These are phyloP conservation scores for Eleusine indica DNA, from an alignment of 176 grass and related monocot species.

Conservation along the genomic window DNA sequence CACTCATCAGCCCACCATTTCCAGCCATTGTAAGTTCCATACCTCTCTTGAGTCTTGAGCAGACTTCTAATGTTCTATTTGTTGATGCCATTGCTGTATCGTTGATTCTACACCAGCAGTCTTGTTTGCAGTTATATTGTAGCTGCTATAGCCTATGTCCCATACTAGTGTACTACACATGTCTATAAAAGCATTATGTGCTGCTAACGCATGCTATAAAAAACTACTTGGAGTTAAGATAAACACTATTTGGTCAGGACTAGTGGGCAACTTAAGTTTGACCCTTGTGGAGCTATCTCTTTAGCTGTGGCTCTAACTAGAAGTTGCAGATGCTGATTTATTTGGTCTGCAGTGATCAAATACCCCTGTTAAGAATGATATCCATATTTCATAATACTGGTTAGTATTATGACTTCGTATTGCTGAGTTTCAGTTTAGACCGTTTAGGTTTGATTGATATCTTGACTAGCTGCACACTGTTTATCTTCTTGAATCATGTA, in stretches of 20 bases:
- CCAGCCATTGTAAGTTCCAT: conserved; percentile 64
- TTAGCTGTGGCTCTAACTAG: neutral
- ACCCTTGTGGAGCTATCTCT: neutral
- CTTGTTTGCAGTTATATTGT: neutral
- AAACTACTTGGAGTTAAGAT: neutral
- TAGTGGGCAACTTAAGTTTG: neutral
- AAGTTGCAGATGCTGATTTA: neutral
- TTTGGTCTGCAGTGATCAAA: neutral
- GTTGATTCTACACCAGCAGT: neutral
- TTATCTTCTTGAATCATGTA: conserved; percentile 26
- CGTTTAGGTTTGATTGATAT: conserved; percentile 28
- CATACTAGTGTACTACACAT: neutral
- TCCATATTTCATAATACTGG: neutral
- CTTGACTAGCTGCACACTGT: neutral
- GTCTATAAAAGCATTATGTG: neutral
- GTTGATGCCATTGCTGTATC: neutral
- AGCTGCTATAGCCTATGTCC: neutral
- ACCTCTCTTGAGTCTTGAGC: neutral
- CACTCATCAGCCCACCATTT: conserved; percentile 53
- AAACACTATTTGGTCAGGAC: neutral
- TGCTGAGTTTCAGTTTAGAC: neutral
- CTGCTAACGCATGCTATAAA: neutral
- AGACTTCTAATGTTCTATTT: neutral
- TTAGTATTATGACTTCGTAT: neutral
- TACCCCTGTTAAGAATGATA: neutral